Percentiles rank a stretch among this genome's conserved stretches.
These are phyloP conservation scores for Penicillium griseofulvum DNA, from an alignment of 2,329 filamentous ascomycete species.

Conservation along the genomic window DNA sequence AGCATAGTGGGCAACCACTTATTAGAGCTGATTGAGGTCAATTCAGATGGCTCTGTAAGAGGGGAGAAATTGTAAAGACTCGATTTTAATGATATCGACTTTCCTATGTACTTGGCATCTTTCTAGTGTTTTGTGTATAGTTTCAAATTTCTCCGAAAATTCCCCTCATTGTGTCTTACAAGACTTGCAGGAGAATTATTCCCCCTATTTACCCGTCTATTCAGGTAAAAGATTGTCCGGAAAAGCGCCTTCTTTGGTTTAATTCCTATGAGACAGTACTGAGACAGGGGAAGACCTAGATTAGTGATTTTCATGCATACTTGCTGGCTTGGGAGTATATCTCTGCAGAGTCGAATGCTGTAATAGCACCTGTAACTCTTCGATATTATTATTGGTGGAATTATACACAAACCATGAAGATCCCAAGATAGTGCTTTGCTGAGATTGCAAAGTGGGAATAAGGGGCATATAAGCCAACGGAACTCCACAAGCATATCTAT, in stretches of 20 bases:
- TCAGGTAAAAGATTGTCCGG: neutral
- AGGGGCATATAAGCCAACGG: neutral
- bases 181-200: neutral
- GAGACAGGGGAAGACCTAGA: neutral
- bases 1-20: constrained; percentile 8
- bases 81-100: neutral
- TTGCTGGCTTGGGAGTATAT: neutral
- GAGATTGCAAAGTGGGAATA: neutral
- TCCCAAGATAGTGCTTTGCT: neutral
- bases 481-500: neutral
- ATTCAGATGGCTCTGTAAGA: neutral
- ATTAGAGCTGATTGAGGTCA: neutral
- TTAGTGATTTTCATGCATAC: neutral
- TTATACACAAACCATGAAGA: neutral
- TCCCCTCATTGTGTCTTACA: neutral
- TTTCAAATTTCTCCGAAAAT: neutral
- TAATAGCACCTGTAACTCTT: neutral
- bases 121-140: neutral
- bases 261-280: constrained; percentile 10
- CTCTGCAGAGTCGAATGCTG: neutral
- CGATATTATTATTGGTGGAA: constrained; percentile 2
- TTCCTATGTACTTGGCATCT: neutral
- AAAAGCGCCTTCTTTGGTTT: constrained; percentile 1
- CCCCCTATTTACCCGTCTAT: neutral
- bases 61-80: neutral